Evolutionary conservation across 495 filamentous ascomycete genomes (phyloP).

Genomic region (Annulohypoxylon stygium): DNA sequence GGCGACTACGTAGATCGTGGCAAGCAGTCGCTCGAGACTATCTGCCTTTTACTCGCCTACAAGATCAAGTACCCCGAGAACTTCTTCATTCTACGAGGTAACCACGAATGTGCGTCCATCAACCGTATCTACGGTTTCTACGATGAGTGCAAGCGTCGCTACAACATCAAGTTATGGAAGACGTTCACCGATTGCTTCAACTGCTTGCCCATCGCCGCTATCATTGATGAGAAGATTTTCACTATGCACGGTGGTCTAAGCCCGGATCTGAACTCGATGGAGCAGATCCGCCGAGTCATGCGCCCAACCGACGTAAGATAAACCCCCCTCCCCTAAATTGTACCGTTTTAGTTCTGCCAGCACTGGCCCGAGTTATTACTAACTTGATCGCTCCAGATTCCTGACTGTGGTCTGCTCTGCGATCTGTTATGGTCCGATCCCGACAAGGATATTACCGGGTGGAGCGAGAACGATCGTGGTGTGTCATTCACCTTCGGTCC

Average conservation of each 20-base stretch:
- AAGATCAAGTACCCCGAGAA: slow-evolving; percentile 99
- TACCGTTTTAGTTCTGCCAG: slow-evolving; percentile 19
- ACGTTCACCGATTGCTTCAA: slow-evolving; percentile 99
- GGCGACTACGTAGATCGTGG: slow-evolving; percentile 99
- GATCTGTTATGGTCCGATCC: slow-evolving; percentile 99
- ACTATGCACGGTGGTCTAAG: slow-evolving; percentile 99
- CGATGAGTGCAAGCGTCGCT: slow-evolving; percentile 98
- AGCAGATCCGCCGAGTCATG: slow-evolving; percentile 99
- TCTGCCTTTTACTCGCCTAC: slow-evolving; percentile 97
- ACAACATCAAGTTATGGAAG: slow-evolving; percentile 99
- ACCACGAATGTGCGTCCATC: slow-evolving; percentile 99
- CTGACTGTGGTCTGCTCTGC: slow-evolving; percentile 96
- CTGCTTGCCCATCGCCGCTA: slow-evolving; percentile 98
- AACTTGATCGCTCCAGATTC: slow-evolving; percentile 76
- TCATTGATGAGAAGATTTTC: slow-evolving; percentile 99
- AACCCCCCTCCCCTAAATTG: not conserved
- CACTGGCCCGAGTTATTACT: slow-evolving; percentile 41
- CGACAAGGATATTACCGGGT: slow-evolving; percentile 99
- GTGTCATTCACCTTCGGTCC: slow-evolving; percentile 99
- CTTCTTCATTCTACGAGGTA: slow-evolving; percentile 98
- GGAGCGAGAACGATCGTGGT: slow-evolving; percentile 99
- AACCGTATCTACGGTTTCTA: slow-evolving; percentile 99
- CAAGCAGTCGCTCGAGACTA: slow-evolving; percentile 99
- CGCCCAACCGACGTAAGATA: slow-evolving; percentile 93
- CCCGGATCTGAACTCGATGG: slow-evolving; percentile 98